Percentiles rank a stretch among this genome's conserved stretches.
phyloP scores from a whole-genome alignment of 2,329 filamentous ascomycete genomes.

The Fusarium lateritium region DNA sequence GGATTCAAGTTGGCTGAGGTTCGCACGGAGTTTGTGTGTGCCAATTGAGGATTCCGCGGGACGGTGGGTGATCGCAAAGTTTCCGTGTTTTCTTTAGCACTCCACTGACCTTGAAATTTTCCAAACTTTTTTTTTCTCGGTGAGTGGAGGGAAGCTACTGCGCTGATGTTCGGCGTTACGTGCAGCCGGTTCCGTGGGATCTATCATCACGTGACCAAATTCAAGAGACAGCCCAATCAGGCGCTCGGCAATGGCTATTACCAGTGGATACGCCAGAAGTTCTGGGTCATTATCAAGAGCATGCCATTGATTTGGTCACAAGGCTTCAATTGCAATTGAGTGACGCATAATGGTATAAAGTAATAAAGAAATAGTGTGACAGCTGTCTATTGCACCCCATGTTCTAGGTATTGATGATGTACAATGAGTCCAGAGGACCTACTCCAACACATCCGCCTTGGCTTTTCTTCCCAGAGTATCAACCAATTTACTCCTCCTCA shows the following conservation, averaged over 20 bases:
- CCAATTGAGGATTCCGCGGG: slow-evolving; percentile 44
- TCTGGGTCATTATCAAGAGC: slow-evolving; percentile 1
- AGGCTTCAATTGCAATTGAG: neutral
- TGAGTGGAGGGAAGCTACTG: slow-evolving; percentile 48
- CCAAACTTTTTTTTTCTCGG: slow-evolving; percentile 54
- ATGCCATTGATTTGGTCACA: slow-evolving; percentile 23
- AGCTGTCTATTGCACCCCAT: slow-evolving; percentile 56
- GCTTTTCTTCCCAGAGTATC: slow-evolving; percentile 28
- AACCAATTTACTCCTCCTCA: slow-evolving; percentile 59
- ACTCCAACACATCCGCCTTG: slow-evolving; percentile 48
- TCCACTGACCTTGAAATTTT: slow-evolving; percentile 53
- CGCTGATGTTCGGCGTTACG: slow-evolving; percentile 49
- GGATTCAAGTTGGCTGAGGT: slow-evolving; percentile 30
- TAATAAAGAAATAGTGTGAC: slow-evolving; percentile 47
- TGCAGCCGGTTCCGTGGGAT: slow-evolving; percentile 51
- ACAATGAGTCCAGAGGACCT: slow-evolving; percentile 55
- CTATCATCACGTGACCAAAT: slow-evolving; percentile 31
- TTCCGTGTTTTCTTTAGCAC: slow-evolving; percentile 46
- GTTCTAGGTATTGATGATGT: slow-evolving; percentile 59
- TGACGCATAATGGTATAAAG: neutral
- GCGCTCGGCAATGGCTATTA: slow-evolving; percentile 43
- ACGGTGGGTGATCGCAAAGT: slow-evolving; percentile 46
- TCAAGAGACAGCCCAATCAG: slow-evolving; percentile 39
- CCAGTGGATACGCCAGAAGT: slow-evolving; percentile 24
- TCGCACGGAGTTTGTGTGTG: slow-evolving; percentile 21